phyloP scores from a whole-genome alignment of 1,139 yeast species.

The Arxiozyma heterogenica region DNA sequence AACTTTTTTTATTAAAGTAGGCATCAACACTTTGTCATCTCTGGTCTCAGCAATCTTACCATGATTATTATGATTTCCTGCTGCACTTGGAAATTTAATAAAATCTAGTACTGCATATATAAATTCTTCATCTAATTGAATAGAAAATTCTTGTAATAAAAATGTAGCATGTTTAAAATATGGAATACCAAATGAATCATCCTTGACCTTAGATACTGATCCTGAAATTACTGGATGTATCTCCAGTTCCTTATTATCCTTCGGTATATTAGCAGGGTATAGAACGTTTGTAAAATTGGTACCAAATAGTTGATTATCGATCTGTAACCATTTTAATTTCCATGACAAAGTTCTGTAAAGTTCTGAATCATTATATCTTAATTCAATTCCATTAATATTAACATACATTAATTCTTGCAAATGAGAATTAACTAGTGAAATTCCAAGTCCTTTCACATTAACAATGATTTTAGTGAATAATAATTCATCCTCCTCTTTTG shows the following conservation, averaged over 20 bases:
- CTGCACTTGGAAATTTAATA: slow-evolving; percentile 60
- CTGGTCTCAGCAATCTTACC: neutral
- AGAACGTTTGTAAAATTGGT: slow-evolving; percentile 80
- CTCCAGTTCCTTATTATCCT: slow-evolving; percentile 73
- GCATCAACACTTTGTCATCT: slow-evolving; percentile 45
- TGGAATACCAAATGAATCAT: slow-evolving; percentile 80
- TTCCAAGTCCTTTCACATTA: slow-evolving; percentile 78
- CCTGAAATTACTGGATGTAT: slow-evolving; percentile 87
- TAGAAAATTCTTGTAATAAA: slow-evolving; percentile 78
- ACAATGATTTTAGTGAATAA: slow-evolving; percentile 53
- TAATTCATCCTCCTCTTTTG: slow-evolving; percentile 59
- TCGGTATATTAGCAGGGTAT: slow-evolving; percentile 89
- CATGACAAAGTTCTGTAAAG: slow-evolving; percentile 70
- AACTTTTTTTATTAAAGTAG: slow-evolving; percentile 59
- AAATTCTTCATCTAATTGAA: slow-evolving; percentile 92
- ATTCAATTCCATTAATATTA: slow-evolving; percentile 70
- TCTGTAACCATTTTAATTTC: slow-evolving; percentile 88
- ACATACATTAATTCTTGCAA: slow-evolving; percentile 74
- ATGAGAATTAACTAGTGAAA: slow-evolving; percentile 68
- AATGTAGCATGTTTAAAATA: slow-evolving; percentile 88
- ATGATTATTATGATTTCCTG: slow-evolving; percentile 40
- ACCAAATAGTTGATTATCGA: slow-evolving; percentile 86
- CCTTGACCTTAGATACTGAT: slow-evolving; percentile 74
- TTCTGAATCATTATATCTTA: slow-evolving; percentile 76
- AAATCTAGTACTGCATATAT: slow-evolving; percentile 75